Base-by-base conservation (phyloP, 2,329 filamentous ascomycete genomes). In the Westerdykella aurantiaca region DNA sequence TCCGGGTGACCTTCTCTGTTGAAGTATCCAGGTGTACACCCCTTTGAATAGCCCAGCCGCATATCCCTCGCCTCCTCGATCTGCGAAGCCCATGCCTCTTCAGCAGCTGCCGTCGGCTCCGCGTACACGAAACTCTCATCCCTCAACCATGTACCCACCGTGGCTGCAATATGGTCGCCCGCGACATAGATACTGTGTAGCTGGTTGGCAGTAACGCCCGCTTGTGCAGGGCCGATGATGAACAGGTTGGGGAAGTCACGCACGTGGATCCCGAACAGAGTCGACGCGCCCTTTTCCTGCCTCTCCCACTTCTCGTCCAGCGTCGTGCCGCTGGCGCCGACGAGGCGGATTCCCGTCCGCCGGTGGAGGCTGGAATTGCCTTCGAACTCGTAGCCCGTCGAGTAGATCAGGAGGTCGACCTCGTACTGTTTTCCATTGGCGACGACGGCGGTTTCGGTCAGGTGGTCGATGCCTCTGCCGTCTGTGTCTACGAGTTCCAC, bases 401-500 rank as follows among this genome's bases (percentile, higher is more conserved):
- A 61, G 45, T 68, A 66, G 39, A 76, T 65, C n/a, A 76, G 55
- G 2, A 70, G 47, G 46, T 76, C 72, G 33, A 76, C 44, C 4
- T 67, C 60, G 52, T 77, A 75, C 34, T 76, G 71, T 29, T 66
- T 60, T 6, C 67, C 73, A 34, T 64, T 67, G 4, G 69, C 70
- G 0, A 77, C 60, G 5, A 82, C 52, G 0, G 74, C 74, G 4
- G 52, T 51, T 0, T 63, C 43, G 0, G 74, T 80, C 6, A 76
- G 60, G 3, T 60, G 48, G 4, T 72, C 66, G 2, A 79, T 58
- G 5, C 79, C 77, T 48, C 72, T 69, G 5, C 75, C 77, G 37
- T 77, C 64, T 0, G 78, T 82, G 54, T 84, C 78, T 6, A 85
- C 66, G 0, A 85, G 73, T 5, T 71, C 69, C 5, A 85, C 80